Evolutionary conservation across 768 basidiomycete species (phyloP).

Genomic region (Pulveroboletus sp.): DNA sequence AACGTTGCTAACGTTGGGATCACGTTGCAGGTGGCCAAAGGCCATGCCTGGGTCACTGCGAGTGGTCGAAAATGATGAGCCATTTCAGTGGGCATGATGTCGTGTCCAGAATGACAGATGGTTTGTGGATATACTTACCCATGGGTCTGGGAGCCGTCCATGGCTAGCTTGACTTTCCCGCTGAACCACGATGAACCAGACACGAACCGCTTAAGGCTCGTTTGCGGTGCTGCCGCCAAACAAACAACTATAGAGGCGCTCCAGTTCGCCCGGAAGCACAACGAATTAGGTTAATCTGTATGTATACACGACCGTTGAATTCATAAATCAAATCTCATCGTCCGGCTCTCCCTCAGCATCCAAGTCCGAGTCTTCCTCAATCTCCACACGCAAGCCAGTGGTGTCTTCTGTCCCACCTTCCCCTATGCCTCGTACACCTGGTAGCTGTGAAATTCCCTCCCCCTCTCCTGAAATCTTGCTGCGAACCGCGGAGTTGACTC

Average conservation of each 20-base stretch:
- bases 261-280: constrained; percentile 22
- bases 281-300: constrained; percentile 24
- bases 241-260: constrained; percentile 22
- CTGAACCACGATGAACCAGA: constrained; percentile 37
- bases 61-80: constrained; percentile 18
- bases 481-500: constrained; percentile 26
- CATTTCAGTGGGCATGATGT: constrained; percentile 7
- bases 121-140: constrained; percentile 29
- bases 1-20: constrained; percentile 54
- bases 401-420: constrained; percentile 6
- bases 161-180: constrained; percentile 18
- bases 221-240: constrained; percentile 22
- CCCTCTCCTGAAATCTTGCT: constrained; percentile 24
- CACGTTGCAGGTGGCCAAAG: constrained; percentile 59
- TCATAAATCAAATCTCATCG: constrained; percentile 45
- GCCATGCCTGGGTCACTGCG: constrained; percentile 58
- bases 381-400: not conserved
- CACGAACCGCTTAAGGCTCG: constrained; percentile 37
- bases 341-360: constrained; percentile 46
- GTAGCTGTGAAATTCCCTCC: constrained; percentile 9
- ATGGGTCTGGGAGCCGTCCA: constrained; percentile 35
- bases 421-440: constrained; percentile 2
- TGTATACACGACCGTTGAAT: constrained; percentile 16
- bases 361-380: constrained; percentile 33
- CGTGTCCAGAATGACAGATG: not conserved